phyloP scores from a whole-genome alignment of 1,284 basidiomycete species.

The Ustilago cynodontis region DNA sequence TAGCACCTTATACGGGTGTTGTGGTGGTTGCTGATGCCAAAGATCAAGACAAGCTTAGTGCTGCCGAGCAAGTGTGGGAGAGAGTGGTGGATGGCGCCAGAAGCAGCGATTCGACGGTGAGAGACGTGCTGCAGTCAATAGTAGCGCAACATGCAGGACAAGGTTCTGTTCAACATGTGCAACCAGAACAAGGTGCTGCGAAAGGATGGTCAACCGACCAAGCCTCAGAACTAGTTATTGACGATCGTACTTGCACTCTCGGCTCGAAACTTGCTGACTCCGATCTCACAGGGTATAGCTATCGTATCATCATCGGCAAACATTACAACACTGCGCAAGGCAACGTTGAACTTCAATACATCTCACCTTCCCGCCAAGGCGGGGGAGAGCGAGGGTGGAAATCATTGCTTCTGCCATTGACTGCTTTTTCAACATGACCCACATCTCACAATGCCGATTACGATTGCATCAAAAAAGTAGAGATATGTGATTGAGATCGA shows the following conservation, averaged over 20 bases:
- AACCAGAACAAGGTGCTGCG: background rate
- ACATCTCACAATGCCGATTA: no score
- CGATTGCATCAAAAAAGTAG: no score
- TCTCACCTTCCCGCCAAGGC: no score
- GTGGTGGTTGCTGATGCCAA: constrained; percentile 24
- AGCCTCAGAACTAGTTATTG: constrained; percentile 57
- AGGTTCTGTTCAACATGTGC: background rate
- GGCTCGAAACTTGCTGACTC: constrained; percentile 68
- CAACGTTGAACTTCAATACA: constrained; percentile 24
- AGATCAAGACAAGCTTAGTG: constrained; percentile 7
- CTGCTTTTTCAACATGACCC: constrained; percentile 24
- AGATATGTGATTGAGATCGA: no score
- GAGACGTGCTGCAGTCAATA: background rate
- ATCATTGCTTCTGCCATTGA: background rate
- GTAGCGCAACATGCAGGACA: background rate
- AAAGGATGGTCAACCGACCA: constrained; percentile 12
- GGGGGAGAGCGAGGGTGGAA: background rate
- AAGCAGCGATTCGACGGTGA: background rate
- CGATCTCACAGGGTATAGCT: constrained; percentile 67
- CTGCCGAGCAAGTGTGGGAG: constrained; percentile 5
- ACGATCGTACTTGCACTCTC: constrained; percentile 62
- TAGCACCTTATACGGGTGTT: constrained; percentile 61
- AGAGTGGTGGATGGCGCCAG: constrained; percentile 4
- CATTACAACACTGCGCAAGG: constrained; percentile 22
- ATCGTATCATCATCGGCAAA: constrained; percentile 64